phyloP scores from a whole-genome alignment of 441 rosid species.

The Erodium texanum region DNA sequence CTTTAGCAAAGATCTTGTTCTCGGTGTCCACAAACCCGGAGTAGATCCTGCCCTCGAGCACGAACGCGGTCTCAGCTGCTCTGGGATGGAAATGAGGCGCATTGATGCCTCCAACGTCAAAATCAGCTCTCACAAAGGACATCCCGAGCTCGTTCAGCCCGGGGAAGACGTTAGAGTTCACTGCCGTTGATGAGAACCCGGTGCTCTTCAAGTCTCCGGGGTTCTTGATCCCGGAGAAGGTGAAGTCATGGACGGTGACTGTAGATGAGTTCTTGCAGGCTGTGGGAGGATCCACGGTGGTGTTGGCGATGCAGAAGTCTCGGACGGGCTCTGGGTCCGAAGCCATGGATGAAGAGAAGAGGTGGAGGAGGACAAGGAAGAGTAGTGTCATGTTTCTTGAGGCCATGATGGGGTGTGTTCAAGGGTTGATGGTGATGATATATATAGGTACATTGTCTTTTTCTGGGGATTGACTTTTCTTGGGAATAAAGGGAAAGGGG shows the following conservation, averaged over 20 bases:
- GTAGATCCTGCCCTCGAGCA: conserved; percentile 47
- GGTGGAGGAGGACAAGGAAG: conserved; percentile 20
- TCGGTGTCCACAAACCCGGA: conserved; percentile 59
- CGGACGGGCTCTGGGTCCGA: conserved; percentile 58
- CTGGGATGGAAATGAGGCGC: conserved; percentile 68
- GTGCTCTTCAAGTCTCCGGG: conserved; percentile 36
- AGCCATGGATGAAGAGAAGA: conserved; percentile 22
- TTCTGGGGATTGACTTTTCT: conserved; percentile 10
- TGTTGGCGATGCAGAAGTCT: conserved; percentile 45
- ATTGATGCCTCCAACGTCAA: conserved; percentile 45
- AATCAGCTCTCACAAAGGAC: conserved; percentile 57
- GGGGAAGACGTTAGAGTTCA: conserved; percentile 41
- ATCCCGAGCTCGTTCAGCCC: conserved; percentile 53
- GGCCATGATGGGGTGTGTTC: conserved; percentile 16
- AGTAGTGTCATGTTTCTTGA: conserved; percentile 13
- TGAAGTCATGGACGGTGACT: conserved; percentile 40
- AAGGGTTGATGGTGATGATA: not conserved
- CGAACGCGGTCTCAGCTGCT: conserved; percentile 49
- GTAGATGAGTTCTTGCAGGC: conserved; percentile 45
- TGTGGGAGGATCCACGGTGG: conserved; percentile 9
- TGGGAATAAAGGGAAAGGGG: conserved; percentile 23
- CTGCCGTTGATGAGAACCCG: conserved; percentile 43
- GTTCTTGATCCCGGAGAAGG: conserved; percentile 42
- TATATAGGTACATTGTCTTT: conserved; percentile 9
- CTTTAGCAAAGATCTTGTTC: conserved; percentile 46